These are phyloP conservation scores for Capsicum pubescens DNA, from an alignment of 257 asterid genomes.

Conservation along the genomic window DNA sequence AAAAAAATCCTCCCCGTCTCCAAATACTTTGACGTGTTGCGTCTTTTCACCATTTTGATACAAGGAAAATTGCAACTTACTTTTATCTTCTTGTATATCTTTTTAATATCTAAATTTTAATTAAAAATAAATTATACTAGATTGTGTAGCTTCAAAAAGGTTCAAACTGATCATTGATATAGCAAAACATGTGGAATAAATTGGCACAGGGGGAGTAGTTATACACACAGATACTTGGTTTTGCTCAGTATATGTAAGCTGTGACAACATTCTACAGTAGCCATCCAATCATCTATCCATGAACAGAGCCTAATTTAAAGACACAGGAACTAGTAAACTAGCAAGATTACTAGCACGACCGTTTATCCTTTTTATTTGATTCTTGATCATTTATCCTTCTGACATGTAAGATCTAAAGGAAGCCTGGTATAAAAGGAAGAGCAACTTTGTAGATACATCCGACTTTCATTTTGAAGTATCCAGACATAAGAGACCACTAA, in stretches of 20 bases:
- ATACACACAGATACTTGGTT: neutral
- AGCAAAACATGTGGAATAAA: neutral
- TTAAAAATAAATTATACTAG: neutral
- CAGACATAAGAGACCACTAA: neutral
- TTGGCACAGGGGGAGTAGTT: neutral
- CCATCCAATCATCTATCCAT: neutral
- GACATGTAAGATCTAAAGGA: neutral
- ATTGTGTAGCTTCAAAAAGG: neutral
- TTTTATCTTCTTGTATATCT: neutral
- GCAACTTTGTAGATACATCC: slow-evolving; percentile 20
- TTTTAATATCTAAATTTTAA: neutral
- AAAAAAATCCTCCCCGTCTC: neutral
- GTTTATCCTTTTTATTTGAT: neutral
- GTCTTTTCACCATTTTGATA: slow-evolving; percentile 5
- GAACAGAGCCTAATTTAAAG: slow-evolving; percentile 1
- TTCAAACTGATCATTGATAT: slow-evolving; percentile 14
- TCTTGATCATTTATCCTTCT: neutral
- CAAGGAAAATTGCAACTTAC: neutral
- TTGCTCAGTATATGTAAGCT: neutral
- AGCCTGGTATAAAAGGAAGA: slow-evolving; percentile 1
- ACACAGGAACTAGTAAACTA: neutral
- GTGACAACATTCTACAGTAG: neutral
- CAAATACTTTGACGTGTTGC: neutral
- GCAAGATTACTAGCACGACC: slow-evolving; percentile 4
- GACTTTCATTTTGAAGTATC: neutral